Conservation (phyloP, 1,284 basidiomycete genomes). For the Mycena sp. region DNA sequence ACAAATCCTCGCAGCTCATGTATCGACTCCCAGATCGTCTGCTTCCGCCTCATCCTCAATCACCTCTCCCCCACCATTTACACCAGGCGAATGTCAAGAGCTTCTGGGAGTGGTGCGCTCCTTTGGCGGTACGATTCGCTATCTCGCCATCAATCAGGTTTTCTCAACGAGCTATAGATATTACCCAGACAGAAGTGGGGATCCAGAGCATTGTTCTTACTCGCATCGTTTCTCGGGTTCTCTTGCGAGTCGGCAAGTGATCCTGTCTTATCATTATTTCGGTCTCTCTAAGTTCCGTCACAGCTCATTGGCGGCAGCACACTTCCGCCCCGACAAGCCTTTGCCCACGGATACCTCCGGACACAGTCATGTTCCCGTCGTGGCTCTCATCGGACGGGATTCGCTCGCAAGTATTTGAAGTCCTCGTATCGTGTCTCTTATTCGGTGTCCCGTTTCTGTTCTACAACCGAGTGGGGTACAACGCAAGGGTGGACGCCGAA, state of each 20-base stretch:
- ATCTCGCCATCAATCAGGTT: neutral
- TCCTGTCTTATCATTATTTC: neutral
- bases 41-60: conserved; percentile 57
- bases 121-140: conserved; percentile 42
- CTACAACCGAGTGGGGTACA: conserved; percentile 36
- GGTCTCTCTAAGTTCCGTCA: conserved; percentile 1
- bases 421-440: conserved; percentile 68
- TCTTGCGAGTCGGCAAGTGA: conserved; percentile 70
- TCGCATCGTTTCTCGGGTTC: conserved; percentile 71
- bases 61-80: conserved; percentile 63
- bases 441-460: conserved; percentile 81
- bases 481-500: conserved; percentile 38
- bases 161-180: conserved; percentile 33
- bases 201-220: conserved; percentile 65
- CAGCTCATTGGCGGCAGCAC: conserved; percentile 76
- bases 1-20: neutral
- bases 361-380: no score
- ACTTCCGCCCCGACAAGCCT: conserved; percentile 70
- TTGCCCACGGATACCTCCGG: conserved; percentile 50
- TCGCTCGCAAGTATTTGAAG: conserved; percentile 50
- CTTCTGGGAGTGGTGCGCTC: conserved; percentile 67
- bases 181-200: conserved; percentile 46
- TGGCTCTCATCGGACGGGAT: conserved; percentile 17
- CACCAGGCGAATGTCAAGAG: conserved; percentile 77
- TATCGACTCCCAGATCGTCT: conserved; percentile 80